phyloP scores from a whole-genome alignment of 1,139 yeast genomes.

The Blastobotrys persicus region DNA sequence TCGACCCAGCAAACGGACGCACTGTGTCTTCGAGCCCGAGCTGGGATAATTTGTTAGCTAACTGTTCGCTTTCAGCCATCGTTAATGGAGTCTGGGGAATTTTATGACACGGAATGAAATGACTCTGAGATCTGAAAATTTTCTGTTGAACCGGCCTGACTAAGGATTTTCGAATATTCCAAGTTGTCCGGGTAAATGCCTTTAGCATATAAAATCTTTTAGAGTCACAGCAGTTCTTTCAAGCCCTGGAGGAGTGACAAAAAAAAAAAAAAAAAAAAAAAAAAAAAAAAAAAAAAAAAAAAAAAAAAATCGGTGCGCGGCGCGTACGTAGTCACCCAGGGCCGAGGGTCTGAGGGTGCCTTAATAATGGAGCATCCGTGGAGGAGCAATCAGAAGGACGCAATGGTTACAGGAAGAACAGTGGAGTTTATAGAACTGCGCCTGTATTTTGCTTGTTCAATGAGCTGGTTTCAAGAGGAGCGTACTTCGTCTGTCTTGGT shows the following conservation, averaged over 20 bases:
- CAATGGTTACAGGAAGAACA: no score
- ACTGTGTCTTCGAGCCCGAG: conserved; percentile 33
- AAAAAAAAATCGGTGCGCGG: not conserved
- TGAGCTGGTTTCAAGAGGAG: no score
- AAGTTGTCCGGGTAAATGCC: not conserved
- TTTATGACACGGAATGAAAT: conserved; percentile 12
- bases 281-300: no score
- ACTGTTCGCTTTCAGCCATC: conserved; percentile 32
- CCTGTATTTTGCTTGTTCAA: no score
- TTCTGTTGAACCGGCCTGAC: not conserved
- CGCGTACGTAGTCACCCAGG: no score
- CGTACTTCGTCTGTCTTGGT: no score
- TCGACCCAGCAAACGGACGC: conserved; percentile 47
- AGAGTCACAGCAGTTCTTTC: not conserved
- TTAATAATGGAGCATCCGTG: no score
- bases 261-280: no score
- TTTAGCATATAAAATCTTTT: not conserved
- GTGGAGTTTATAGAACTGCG: no score
- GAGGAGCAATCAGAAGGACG: no score
- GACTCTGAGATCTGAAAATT: not conserved
- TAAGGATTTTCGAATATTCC: not conserved
- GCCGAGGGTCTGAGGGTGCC: no score
- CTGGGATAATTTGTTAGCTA: conserved; percentile 30
- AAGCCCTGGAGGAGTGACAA: not conserved
- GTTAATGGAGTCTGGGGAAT: conserved; percentile 21